These are phyloP conservation scores for Naumovozyma baii DNA, from an alignment of 805 yeast species.

Conservation along the genomic window DNA sequence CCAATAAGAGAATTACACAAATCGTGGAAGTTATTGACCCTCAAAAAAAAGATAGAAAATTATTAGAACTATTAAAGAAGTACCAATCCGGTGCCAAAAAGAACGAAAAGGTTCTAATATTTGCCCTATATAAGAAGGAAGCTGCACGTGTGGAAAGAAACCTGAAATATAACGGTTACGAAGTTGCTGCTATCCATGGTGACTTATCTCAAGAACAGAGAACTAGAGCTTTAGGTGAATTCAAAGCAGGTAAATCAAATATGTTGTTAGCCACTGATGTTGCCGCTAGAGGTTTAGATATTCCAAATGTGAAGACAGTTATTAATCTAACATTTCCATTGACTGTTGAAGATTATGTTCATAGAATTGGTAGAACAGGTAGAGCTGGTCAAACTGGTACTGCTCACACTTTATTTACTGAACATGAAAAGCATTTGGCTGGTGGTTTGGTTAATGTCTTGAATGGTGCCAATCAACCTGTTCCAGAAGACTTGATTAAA, in stretches of 20 bases:
- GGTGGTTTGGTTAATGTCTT: slow-evolving; percentile 90
- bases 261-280: slow-evolving; percentile 93
- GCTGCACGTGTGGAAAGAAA: slow-evolving; percentile 83
- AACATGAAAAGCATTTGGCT: slow-evolving; percentile 89
- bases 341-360: slow-evolving; percentile 94
- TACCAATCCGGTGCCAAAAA: slow-evolving; percentile 59
- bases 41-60: slow-evolving; percentile 64
- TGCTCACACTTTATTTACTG: slow-evolving; percentile 93
- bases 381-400: slow-evolving; percentile 94
- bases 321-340: slow-evolving; percentile 93
- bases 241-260: slow-evolving; percentile 69
- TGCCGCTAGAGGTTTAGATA: slow-evolving; percentile 95
- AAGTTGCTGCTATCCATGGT: slow-evolving; percentile 92
- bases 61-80: slow-evolving; percentile 60
- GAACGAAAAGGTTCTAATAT: slow-evolving; percentile 78
- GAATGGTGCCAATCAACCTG: slow-evolving; percentile 89
- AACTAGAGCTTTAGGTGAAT: slow-evolving; percentile 73
- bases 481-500: slow-evolving; percentile 87
- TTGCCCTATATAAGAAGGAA: slow-evolving; percentile 94
- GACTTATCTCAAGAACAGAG: slow-evolving; percentile 89
- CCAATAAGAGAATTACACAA: slow-evolving; percentile 90
- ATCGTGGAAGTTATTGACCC: slow-evolving; percentile 87
- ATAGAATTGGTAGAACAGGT: slow-evolving; percentile 96
- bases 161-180: slow-evolving; percentile 60
- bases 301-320: slow-evolving; percentile 93